These are phyloP conservation scores for Boletales sp. DNA, from an alignment of 768 basidiomycete species.

Conservation along the genomic window DNA sequence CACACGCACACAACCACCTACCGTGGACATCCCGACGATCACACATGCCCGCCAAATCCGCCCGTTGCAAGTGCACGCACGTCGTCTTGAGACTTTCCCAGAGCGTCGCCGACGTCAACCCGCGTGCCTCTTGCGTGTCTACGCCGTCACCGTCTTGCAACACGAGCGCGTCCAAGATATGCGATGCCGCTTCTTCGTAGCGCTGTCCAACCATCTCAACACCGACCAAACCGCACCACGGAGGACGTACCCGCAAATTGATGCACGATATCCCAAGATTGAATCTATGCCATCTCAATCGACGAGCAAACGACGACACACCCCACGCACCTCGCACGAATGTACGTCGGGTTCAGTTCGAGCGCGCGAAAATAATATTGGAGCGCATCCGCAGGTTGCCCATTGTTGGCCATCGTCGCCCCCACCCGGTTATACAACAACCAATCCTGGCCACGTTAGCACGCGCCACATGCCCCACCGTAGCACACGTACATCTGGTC, in stretches of 20 bases:
- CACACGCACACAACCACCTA: constrained; percentile 18
- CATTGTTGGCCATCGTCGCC: constrained; percentile 90
- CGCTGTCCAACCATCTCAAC: constrained; percentile 40
- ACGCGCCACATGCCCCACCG: not conserved
- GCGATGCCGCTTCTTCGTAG: constrained; percentile 82
- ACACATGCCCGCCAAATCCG: constrained; percentile 74
- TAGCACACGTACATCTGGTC: constrained; percentile 66
- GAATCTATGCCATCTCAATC: constrained; percentile 49
- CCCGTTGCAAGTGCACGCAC: constrained; percentile 74
- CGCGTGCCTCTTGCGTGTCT: constrained; percentile 50
- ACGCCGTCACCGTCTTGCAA: constrained; percentile 70
- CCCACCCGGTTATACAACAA: constrained; percentile 90
- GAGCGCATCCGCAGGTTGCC: constrained; percentile 74
- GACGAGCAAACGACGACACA: not conserved
- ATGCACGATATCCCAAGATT: constrained; percentile 93
- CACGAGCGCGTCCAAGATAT: constrained; percentile 84
- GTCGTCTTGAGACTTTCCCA: constrained; percentile 89
- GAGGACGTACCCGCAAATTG: constrained; percentile 64
- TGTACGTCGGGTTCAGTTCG: constrained; percentile 84
- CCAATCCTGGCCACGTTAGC: constrained; percentile 63
- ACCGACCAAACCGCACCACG: too few relatives aligned
- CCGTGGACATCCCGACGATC: constrained; percentile 69
- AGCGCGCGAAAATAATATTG: constrained; percentile 84
- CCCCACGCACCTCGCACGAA: constrained; percentile 69
- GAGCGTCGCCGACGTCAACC: constrained; percentile 70